A percentile compares a stretch with the other conserved stretches of the same genome.
Conservation (phyloP, 2,329 filamentous ascomycete species). For the Cercospora canescens region DNA sequence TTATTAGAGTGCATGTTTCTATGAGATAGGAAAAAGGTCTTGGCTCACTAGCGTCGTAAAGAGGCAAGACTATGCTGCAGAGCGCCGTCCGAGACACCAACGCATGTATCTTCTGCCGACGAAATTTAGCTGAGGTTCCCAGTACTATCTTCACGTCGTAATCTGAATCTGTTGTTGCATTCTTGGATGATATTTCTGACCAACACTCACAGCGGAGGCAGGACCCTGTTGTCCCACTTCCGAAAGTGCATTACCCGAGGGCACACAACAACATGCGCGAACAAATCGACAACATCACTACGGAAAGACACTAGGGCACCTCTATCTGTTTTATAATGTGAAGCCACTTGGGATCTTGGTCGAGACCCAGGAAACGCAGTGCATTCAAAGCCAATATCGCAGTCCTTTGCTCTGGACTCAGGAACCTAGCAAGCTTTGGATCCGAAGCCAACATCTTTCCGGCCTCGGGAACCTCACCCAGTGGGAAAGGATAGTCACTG, state of each 20-base stretch:
- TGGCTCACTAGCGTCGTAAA: too few species aligned
- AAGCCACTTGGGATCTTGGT: conserved; percentile 8
- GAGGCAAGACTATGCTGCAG: too few species aligned
- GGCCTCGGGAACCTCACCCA: conserved; percentile 11
- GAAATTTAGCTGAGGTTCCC: too few species aligned
- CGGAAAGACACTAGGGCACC: neutral
- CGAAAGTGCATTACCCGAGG: conserved; percentile 14
- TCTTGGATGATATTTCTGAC: neutral
- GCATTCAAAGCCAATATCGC: conserved; percentile 14
- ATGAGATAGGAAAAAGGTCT: too few species aligned
- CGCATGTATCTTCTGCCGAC: too few species aligned
- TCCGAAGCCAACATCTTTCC: conserved; percentile 14
- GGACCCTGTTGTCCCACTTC: neutral
- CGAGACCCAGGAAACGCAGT: conserved; percentile 7
- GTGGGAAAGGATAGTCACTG: conserved; percentile 16
- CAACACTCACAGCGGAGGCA: too few species aligned
- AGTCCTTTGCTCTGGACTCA: conserved; percentile 8
- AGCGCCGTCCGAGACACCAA: too few species aligned
- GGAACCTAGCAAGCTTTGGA: conserved; percentile 2
- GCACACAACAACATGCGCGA: neutral
- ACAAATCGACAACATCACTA: neutral
- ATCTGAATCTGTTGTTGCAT: neutral
- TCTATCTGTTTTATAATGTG: neutral
- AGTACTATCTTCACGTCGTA: neutral
- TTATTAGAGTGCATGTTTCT: too few species aligned